These are phyloP conservation scores for Malania oleifera DNA, from an alignment of 164 flowering plant species.

Conservation along the genomic window DNA sequence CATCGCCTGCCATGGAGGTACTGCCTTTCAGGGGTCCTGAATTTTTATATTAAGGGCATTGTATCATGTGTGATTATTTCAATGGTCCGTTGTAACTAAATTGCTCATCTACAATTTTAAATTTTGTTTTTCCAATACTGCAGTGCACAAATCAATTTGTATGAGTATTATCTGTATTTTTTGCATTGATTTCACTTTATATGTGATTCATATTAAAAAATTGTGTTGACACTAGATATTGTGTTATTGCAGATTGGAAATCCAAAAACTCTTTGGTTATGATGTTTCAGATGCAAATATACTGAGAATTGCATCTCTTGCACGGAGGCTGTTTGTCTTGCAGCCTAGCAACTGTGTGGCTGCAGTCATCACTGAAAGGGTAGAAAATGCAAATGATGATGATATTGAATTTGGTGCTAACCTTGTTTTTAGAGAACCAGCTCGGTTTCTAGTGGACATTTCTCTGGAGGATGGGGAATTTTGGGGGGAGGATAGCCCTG, in stretches of 20 bases:
- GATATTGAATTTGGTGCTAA: slow-evolving; percentile 74
- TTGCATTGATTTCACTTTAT: no score
- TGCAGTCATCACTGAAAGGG: slow-evolving; percentile 17
- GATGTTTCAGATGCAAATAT: slow-evolving; percentile 42
- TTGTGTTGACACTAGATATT: slow-evolving; percentile 6
- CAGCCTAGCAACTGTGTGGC: slow-evolving; percentile 37
- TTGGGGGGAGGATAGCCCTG: slow-evolving; percentile 31
- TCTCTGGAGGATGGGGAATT: slow-evolving; percentile 47
- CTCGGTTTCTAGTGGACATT: slow-evolving; percentile 69
- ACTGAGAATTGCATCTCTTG: slow-evolving; percentile 45
- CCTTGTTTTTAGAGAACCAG: slow-evolving; percentile 60
- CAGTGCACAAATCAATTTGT: no score
- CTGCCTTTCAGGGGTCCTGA: no score
- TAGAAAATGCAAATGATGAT: slow-evolving; percentile 25
- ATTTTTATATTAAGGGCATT: no score
- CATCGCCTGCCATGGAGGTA: no score
- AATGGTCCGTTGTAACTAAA: no score
- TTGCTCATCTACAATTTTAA: no score
- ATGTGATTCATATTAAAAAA: background rate
- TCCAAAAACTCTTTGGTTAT: slow-evolving; percentile 62
- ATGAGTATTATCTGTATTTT: no score
- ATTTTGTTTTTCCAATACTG: no score
- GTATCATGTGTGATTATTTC: no score
- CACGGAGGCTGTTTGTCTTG: slow-evolving; percentile 43
- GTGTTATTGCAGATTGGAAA: slow-evolving; percentile 45